Evolutionary conservation across 495 filamentous ascomycete genomes (phyloP).

Genomic region (Trichoderma erinaceum): DNA sequence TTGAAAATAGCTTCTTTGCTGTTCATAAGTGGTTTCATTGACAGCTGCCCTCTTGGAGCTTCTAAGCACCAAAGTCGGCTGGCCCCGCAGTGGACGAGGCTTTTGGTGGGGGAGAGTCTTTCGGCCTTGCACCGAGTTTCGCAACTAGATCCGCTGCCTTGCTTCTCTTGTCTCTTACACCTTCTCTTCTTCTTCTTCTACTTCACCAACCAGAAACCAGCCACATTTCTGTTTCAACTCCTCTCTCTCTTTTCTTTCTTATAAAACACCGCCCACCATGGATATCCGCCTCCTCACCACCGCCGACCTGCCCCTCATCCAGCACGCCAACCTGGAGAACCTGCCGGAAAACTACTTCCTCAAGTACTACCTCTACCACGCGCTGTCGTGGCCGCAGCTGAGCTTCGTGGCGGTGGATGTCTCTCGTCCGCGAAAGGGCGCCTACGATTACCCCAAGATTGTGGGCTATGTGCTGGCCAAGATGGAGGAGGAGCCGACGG

Average conservation of each 20-base stretch:
- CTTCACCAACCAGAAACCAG: not conserved
- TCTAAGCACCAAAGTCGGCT: not conserved
- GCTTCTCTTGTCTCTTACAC: not conserved
- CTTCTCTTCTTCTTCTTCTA: not conserved
- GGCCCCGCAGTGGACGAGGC: conserved; percentile 1
- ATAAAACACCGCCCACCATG: conserved; percentile 40
- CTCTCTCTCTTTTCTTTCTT: not conserved
- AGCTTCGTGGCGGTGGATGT: conserved; percentile 93
- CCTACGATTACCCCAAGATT: conserved; percentile 91
- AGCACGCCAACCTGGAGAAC: conserved; percentile 98
- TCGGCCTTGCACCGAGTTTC: not conserved
- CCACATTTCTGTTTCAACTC: not conserved
- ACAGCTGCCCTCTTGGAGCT: not conserved
- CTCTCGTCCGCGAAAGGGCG: conserved; percentile 63
- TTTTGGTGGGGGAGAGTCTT: conserved; percentile 3
- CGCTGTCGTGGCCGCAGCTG: conserved; percentile 93
- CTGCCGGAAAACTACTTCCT: conserved; percentile 99
- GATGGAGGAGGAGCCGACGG: conserved; percentile 96
- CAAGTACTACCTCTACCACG: conserved; percentile 99
- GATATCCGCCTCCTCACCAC: conserved; percentile 70
- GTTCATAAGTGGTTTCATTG: no score
- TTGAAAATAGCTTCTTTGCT: no score
- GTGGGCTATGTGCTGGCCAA: conserved; percentile 99
- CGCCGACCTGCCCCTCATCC: conserved; percentile 85
- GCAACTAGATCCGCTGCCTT: not conserved